Evolutionary conservation across 441 rosid genomes (phyloP), one percentile per base, ranked within the genome.

Genomic region (Jatropha podagrica): DNA sequence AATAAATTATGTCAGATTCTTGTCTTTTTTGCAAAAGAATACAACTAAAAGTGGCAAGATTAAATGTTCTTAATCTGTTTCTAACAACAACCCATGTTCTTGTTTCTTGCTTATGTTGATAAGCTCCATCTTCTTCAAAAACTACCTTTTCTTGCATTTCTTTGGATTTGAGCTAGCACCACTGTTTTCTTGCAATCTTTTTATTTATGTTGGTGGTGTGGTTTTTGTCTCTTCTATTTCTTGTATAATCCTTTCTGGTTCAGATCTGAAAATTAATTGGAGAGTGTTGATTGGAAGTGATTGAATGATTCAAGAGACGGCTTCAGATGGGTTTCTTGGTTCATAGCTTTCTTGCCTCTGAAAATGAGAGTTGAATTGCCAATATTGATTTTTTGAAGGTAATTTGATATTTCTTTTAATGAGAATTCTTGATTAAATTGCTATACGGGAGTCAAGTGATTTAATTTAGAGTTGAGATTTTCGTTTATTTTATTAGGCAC

Each of bases 81-180:
- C 83, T 83, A 83, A 40, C 89, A 72, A 83, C 86, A 81, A 41
- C 82, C 88, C 90, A 84, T 88, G 88, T 87, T 89, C 85, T 75
- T 11, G 41, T 69, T 83, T 77, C 73, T 76, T 75, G 40, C 77
- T 78, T 77, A 74, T 83, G 79, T 82, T 83, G 12, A n/a, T 20
- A 75, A 66, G 74, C 77, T 76, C 85, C 87, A 72, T 12, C 80
- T 44, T 2, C 5, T 7, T 72, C 69, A n/a, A 54, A 1, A 6
- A 44, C 48, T 23, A 40, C 42, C 2, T 17, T 23, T 80, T 48
- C 69, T 62, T 44, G 4, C 64, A 68, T 63, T 44, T 71, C 20
- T 32, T 0, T 12, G 73, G 63, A 11, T 60, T 59, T 66, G 40
- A 40, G 63, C 65, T 60, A 4, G 66, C 56, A 15, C 37, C 52